Evolutionary conservation across 2,329 filamentous ascomycete genomes (phyloP), one percentile per base, ranked within the genome.

Genomic region (Reticulascus tulasneorum): DNA sequence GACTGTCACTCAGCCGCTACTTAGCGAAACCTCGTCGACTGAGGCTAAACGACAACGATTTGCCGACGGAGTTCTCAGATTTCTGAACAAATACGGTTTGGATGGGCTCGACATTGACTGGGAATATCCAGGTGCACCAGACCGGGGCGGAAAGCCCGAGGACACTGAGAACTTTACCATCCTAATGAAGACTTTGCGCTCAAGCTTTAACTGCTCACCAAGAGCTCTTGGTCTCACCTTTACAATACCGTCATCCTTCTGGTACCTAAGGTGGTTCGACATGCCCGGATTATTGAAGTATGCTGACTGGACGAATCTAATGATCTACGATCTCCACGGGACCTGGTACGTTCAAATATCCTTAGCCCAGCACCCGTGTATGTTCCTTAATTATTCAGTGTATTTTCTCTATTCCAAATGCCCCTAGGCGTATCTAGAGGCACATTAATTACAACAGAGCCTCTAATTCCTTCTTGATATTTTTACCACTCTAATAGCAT

Each of bases 71-170:
- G 23, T 33, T 6, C 17, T 29, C 9, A 20, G 18, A 17, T 33
- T 38, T 16, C 20, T 23, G 18, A 29, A 31, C 6, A 13, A 18
- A 9, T 17, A 38, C 17, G 23, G 25, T n/a, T 27, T 36, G 9
- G 28, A 35, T 21, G 37, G 37, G 7, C 16, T 70, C 9, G 66
- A 70, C 28, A 48, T 69, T 26, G 66, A 71, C 44, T 74, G 68
- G 69, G 67, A 69, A 36, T 70, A 71, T 36, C 60, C 61, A 1
- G 56, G 53, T 1, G 47, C 46, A 1, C 38, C 46, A 1, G 52
- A 65, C 15, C 54, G 64, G 6, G 48, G 49, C 6, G 69, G 69
- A 2, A 42, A 37, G 0, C 21, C 49, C 0, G 53, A 50, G 2
- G 68, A 72, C 32, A 53, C 40, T 24, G 37, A 38, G 0, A 63